Conservation (phyloP, 495 filamentous ascomycete genomes). For the Choiromyces venosus region DNA sequence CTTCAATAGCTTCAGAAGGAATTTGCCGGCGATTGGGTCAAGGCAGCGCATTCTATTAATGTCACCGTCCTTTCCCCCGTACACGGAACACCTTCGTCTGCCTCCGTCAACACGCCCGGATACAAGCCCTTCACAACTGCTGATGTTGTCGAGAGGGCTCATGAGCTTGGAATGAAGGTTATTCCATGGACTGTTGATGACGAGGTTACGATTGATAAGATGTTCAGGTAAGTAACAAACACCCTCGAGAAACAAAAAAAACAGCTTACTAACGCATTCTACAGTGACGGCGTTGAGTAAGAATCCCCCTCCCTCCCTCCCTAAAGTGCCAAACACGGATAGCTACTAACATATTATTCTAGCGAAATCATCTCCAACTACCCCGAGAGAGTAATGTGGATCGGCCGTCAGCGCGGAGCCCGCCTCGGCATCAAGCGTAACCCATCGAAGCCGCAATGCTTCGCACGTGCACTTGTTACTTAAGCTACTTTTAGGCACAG, state of each 20-base stretch:
- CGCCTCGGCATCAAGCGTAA: conserved; percentile 24
- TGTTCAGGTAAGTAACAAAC: conserved; percentile 32
- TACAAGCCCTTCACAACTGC: conserved; percentile 38
- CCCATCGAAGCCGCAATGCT: conserved; percentile 8
- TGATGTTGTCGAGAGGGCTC: conserved; percentile 35
- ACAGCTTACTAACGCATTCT: conserved; percentile 5
- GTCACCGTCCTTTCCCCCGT: conserved; percentile 29
- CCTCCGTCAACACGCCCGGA: conserved; percentile 34
- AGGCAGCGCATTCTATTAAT: conserved; percentile 40
- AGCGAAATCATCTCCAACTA: conserved; percentile 42
- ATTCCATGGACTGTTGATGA: conserved; percentile 43
- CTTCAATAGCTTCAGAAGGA: conserved; percentile 22
- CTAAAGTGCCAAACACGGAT: neutral
- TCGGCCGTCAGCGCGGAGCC: conserved; percentile 30
- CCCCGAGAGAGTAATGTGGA: conserved; percentile 38
- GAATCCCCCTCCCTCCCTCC: neutral
- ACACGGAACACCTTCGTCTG: conserved; percentile 26
- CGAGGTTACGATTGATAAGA: conserved; percentile 39
- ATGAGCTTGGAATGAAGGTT: conserved; percentile 40
- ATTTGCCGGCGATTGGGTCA: conserved; percentile 39
- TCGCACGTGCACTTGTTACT: conserved; percentile 10
- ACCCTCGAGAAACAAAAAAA: neutral
- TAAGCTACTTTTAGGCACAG: neutral
- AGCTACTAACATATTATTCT: neutral
- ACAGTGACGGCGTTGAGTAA: conserved; percentile 31